These are phyloP conservation scores for Populus nigra DNA, from an alignment of 345 rosid species.

Conservation along the genomic window DNA sequence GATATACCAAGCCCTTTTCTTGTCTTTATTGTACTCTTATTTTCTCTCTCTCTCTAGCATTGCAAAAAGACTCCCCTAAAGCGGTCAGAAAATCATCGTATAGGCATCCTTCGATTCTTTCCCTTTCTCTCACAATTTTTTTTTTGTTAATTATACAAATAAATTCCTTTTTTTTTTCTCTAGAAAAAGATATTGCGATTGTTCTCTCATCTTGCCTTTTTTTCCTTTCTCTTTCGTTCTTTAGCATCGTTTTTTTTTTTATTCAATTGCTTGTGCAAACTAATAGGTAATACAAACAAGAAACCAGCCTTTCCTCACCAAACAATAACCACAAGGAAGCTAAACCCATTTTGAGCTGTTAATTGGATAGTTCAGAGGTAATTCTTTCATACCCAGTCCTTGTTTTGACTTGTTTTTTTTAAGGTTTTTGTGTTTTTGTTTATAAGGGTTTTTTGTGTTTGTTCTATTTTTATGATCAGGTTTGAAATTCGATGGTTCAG, in stretches of 20 bases:
- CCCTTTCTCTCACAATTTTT: neutral
- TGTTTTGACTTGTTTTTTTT: neutral
- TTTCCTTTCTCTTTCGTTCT: neutral
- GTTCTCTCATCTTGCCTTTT: constrained; percentile 10
- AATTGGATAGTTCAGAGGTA: constrained; percentile 20
- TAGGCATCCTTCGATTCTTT: constrained; percentile 7
- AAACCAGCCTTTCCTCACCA: constrained; percentile 1
- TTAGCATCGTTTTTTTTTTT: constrained; percentile 14
- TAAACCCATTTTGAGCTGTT: constrained; percentile 7
- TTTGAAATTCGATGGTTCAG: constrained; percentile 28
- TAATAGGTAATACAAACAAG: neutral
- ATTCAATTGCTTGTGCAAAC: constrained; percentile 33
- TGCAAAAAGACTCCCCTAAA: constrained; percentile 6
- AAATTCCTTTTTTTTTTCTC: neutral
- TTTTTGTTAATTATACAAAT: neutral
- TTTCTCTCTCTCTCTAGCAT: neutral
- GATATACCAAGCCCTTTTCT: neutral
- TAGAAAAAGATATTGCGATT: constrained; percentile 11
- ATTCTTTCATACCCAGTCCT: constrained; percentile 26
- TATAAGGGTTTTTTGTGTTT: neutral
- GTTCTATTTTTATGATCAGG: constrained; percentile 6
- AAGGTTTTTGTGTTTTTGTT: constrained; percentile 14
- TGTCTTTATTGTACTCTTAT: neutral
- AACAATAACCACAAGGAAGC: neutral
- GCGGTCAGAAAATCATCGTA: constrained; percentile 18